phyloP scores from a whole-genome alignment of 1,284 basidiomycete species.

The Pseudozyma tsukubaensis region DNA sequence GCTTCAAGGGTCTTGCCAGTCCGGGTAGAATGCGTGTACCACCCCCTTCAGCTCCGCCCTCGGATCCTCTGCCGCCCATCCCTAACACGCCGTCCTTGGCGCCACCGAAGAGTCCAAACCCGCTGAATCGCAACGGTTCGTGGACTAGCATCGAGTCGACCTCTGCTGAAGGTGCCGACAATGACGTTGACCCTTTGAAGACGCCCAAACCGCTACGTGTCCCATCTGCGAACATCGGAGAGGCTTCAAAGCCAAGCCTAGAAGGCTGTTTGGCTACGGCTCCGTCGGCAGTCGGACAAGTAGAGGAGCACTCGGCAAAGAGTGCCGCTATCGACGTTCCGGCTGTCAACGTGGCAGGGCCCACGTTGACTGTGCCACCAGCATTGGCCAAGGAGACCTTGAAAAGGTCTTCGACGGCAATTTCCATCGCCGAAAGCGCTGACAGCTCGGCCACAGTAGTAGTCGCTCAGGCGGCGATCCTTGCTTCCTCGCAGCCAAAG shows the following conservation, averaged over 20 bases:
- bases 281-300: too few species aligned
- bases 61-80: constrained; percentile 56
- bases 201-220: constrained; percentile 17
- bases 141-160: constrained; percentile 3
- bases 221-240: background rate
- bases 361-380: too few species aligned
- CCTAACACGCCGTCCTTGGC: constrained; percentile 43
- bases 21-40: constrained; percentile 34
- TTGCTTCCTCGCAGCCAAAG: constrained; percentile 6
- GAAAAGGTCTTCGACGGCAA: background rate
- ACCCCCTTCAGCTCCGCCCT: constrained; percentile 46
- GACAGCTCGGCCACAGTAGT: constrained; percentile 2
- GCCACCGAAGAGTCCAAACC: constrained; percentile 18
- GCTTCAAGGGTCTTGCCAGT: constrained; percentile 33
- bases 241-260: background rate
- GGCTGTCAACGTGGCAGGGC: too few species aligned
- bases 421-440: constrained; percentile 5
- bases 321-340: too few species aligned
- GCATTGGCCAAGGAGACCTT: too few species aligned
- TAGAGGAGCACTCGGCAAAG: too few species aligned
- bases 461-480: constrained; percentile 4
- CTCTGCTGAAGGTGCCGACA: background rate
- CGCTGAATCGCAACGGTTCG: constrained; percentile 14
- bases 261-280: constrained; percentile 4
- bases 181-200: constrained; percentile 5